Evolutionary conservation across 75 land plant species (phyloP).

Genomic region (Ceratopteris richardii): DNA sequence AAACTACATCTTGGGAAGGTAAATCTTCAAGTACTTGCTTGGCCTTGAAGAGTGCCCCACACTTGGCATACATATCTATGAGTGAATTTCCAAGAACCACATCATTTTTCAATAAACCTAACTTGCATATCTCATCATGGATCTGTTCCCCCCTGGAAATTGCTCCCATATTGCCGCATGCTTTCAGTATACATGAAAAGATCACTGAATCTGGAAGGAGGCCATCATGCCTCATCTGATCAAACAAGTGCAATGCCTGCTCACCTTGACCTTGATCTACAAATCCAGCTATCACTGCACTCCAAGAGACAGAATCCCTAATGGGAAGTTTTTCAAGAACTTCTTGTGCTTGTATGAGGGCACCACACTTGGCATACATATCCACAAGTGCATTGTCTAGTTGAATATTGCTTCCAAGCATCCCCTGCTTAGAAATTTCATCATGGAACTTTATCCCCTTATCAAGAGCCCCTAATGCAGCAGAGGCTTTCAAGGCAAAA

Average conservation of each 20-base stretch:
- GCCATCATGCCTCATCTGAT: constrained; percentile 35
- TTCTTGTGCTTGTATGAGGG: constrained; percentile 29
- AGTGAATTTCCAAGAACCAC: constrained; percentile 32
- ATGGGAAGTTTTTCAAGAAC: constrained; percentile 42
- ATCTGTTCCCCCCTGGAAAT: constrained; percentile 42
- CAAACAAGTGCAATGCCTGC: constrained; percentile 39
- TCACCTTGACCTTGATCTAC: constrained; percentile 45
- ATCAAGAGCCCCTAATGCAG: constrained; percentile 24
- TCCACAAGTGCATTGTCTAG: constrained; percentile 56
- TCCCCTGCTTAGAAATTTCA: constrained; percentile 14
- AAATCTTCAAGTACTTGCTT: neutral
- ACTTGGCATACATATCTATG: constrained; percentile 41
- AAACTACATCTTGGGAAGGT: neutral
- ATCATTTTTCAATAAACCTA: constrained; percentile 19
- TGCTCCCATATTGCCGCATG: constrained; percentile 44
- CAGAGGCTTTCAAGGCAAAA: constrained; percentile 49
- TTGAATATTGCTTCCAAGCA: neutral
- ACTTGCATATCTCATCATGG: constrained; percentile 35
- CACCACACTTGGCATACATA: constrained; percentile 63
- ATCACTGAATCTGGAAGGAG: constrained; percentile 44
- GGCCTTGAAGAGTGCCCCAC: constrained; percentile 18
- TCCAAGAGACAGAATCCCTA: constrained; percentile 58
- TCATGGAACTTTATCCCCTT: constrained; percentile 46
- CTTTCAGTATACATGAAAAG: constrained; percentile 49
- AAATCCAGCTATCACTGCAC: constrained; percentile 55